These are phyloP conservation scores for Pichia thaimueangensis DNA, from an alignment of 805 yeast genomes.

Conservation along the genomic window DNA sequence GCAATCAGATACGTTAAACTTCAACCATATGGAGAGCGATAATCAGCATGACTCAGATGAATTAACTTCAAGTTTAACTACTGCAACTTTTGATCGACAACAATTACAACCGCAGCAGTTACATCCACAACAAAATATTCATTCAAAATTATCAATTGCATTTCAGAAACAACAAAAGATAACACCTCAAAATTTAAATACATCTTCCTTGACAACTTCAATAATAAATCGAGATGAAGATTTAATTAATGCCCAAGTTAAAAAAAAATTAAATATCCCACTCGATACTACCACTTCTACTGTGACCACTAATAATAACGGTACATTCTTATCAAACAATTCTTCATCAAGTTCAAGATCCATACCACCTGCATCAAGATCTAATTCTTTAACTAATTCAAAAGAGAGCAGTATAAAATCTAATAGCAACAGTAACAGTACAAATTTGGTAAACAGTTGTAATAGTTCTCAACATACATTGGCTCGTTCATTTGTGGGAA, in stretches of 20 bases:
- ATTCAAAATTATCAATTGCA: slow-evolving; percentile 9
- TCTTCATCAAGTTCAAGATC: background rate
- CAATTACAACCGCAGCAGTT: background rate
- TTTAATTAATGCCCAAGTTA: slow-evolving; percentile 4
- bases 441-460: no score
- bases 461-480: background rate
- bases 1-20: no score
- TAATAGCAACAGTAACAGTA: no score
- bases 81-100: no score
- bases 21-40: no score
- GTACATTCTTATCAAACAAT: no score
- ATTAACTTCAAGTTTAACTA: no score
- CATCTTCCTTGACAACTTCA: background rate
- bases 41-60: no score
- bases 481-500: slow-evolving; percentile 2
- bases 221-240: background rate
- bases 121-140: background rate
- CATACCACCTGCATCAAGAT: no score
- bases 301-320: background rate
- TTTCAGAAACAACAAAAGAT: slow-evolving; percentile 5
- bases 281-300: background rate
- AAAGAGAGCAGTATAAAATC: background rate
- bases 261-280: slow-evolving; percentile 3
- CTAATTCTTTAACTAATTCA: no score
- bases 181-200: background rate